Evolutionary conservation across 352 stramenopile genomes (phyloP).

Genomic region (Bremia lactucae): DNA sequence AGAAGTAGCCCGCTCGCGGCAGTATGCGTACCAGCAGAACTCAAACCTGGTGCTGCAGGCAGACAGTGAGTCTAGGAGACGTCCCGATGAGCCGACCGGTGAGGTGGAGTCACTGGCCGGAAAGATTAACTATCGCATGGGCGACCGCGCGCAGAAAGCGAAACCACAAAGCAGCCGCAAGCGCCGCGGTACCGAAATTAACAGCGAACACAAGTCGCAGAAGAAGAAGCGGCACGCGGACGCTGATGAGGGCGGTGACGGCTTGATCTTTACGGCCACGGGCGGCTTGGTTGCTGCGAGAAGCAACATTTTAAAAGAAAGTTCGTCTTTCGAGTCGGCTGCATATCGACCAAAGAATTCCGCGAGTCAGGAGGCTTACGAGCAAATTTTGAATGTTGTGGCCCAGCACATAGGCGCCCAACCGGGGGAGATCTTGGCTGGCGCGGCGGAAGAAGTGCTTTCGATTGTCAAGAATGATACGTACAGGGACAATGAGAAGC

Average conservation of each 20-base stretch:
- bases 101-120: constrained; percentile 81
- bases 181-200: constrained; percentile 9
- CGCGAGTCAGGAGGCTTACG: constrained; percentile 83
- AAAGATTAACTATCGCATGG: constrained; percentile 74
- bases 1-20: constrained; percentile 79
- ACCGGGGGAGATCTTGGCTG: constrained; percentile 84
- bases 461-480: constrained; percentile 87
- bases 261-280: constrained; percentile 42
- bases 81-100: constrained; percentile 73
- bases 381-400: constrained; percentile 79
- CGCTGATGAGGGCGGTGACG: constrained; percentile 14
- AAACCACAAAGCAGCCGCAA: constrained; percentile 32
- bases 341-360: constrained; percentile 84
- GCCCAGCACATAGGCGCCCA: constrained; percentile 75
- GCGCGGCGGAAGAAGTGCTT: constrained; percentile 88
- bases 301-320: constrained; percentile 65
- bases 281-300: constrained; percentile 29
- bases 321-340: constrained; percentile 57
- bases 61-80: constrained; percentile 74
- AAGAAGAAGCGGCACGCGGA: constrained; percentile 56
- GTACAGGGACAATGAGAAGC: constrained; percentile 78
- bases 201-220: constrained; percentile 5
- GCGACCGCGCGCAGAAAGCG: constrained; percentile 68
- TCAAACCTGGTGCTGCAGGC: constrained; percentile 92
- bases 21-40: constrained; percentile 90